Conservation (phyloP, 2,329 filamentous ascomycete species). For the Aspergillus caelatus region DNA sequence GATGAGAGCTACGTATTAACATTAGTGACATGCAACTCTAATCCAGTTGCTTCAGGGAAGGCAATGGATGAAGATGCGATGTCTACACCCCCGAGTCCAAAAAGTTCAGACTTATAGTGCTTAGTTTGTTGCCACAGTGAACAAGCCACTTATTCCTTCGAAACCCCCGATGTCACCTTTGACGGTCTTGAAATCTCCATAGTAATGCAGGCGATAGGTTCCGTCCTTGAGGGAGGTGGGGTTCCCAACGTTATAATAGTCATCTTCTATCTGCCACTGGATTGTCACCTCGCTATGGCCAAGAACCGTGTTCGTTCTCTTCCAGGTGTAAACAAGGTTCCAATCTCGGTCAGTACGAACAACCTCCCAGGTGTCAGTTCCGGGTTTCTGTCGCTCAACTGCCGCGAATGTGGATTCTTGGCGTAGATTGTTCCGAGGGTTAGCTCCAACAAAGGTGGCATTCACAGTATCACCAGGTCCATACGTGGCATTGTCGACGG, state of each 20-base stretch:
- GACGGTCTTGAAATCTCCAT: slow-evolving; percentile 75
- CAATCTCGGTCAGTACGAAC: slow-evolving; percentile 79
- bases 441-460: slow-evolving; percentile 79
- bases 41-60: not conserved
- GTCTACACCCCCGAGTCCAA: not conserved
- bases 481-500: slow-evolving; percentile 58
- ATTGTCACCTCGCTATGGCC: slow-evolving; percentile 79
- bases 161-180: slow-evolving; percentile 67
- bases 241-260: slow-evolving; percentile 47
- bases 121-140: slow-evolving; percentile 33
- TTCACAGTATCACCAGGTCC: slow-evolving; percentile 63
- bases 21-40: not conserved
- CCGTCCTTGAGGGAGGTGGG: slow-evolving; percentile 52
- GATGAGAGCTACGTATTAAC: not conserved
- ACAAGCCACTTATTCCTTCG: slow-evolving; percentile 63
- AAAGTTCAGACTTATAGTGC: not conserved
- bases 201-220: slow-evolving; percentile 79
- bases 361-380: slow-evolving; percentile 60
- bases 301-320: slow-evolving; percentile 67
- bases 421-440: slow-evolving; percentile 84
- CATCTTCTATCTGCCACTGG: slow-evolving; percentile 74
- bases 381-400: slow-evolving; percentile 64
- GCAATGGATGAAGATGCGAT: not conserved
- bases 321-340: slow-evolving; percentile 81
- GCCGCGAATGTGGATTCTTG: slow-evolving; percentile 77